phyloP scores from a whole-genome alignment of 2,329 filamentous ascomycete species.

The Calonectria leucothoes region DNA sequence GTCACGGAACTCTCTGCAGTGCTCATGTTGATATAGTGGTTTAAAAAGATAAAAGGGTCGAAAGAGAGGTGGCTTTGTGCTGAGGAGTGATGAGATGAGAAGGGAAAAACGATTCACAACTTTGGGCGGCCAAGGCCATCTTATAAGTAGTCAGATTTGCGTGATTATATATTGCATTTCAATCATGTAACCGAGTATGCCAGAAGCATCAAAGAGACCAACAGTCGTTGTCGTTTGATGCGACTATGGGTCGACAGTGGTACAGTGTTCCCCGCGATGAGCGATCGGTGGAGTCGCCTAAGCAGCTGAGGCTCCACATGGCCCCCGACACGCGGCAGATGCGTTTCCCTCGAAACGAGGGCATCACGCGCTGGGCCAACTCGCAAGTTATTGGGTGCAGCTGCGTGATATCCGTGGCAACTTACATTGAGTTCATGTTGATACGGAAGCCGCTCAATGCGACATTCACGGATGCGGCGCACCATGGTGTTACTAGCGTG shows the following conservation, averaged over 20 bases:
- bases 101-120: background rate
- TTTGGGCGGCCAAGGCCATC: background rate
- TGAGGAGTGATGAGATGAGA: background rate
- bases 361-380: slow-evolving; percentile 1
- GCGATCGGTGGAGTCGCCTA: background rate
- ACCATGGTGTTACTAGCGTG: background rate
- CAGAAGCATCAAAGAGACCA: background rate
- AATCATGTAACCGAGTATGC: background rate
- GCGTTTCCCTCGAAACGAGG: slow-evolving; percentile 10
- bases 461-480: background rate
- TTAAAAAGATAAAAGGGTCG: background rate
- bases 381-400: background rate
- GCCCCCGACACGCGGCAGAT: slow-evolving; percentile 9
- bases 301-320: background rate
- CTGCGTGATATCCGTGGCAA: background rate
- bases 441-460: background rate
- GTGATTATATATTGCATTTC: background rate
- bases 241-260: background rate
- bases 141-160: background rate
- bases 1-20: background rate
- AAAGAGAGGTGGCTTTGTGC: too few relatives aligned
- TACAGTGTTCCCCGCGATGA: background rate
- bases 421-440: background rate
- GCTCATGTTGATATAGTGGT: slow-evolving; percentile 2
- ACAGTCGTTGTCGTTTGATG: background rate